A percentile compares a stretch with the other conserved stretches of the same genome.
These are phyloP conservation scores for Mycena maculata DNA, from an alignment of 768 basidiomycete species.

Conservation along the genomic window DNA sequence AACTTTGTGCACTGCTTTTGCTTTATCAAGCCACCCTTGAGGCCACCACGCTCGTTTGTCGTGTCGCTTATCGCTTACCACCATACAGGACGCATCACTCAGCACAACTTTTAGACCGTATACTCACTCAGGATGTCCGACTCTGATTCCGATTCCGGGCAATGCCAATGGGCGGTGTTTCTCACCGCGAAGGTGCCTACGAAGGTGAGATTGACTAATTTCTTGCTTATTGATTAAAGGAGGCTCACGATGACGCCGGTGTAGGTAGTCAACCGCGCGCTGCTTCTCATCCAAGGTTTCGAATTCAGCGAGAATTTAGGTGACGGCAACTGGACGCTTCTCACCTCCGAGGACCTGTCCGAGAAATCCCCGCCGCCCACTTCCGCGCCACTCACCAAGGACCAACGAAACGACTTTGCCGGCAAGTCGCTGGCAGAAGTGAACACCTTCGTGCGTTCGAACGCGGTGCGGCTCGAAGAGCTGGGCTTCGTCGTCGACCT, in stretches of 20 bases:
- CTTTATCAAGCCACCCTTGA: too few species aligned
- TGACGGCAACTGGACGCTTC: background rate
- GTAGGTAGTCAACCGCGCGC: background rate
- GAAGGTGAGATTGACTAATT: background rate
- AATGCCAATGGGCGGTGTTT: background rate
- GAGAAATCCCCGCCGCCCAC: background rate
- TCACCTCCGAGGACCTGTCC: background rate
- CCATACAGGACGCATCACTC: too few species aligned
- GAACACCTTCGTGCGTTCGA: conserved; percentile 9
- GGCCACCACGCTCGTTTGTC: too few species aligned
- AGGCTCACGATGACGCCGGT: background rate
- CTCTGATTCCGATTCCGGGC: background rate
- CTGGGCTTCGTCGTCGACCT: conserved; percentile 6
- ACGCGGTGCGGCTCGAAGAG: background rate
- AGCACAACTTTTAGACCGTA: too few species aligned
- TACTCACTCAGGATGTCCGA: too few species aligned
- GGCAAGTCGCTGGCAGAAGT: background rate
- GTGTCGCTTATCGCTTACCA: too few species aligned
- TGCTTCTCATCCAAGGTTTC: background rate
- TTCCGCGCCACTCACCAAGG: background rate
- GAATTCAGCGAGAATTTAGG: background rate
- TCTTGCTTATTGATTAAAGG: too few species aligned
- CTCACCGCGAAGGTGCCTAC: background rate
- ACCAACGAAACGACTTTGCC: conserved; percentile 3
- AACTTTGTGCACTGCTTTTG: too few species aligned